Conservation (phyloP, 441 rosid species). For the Erysimum cheiri region DNA sequence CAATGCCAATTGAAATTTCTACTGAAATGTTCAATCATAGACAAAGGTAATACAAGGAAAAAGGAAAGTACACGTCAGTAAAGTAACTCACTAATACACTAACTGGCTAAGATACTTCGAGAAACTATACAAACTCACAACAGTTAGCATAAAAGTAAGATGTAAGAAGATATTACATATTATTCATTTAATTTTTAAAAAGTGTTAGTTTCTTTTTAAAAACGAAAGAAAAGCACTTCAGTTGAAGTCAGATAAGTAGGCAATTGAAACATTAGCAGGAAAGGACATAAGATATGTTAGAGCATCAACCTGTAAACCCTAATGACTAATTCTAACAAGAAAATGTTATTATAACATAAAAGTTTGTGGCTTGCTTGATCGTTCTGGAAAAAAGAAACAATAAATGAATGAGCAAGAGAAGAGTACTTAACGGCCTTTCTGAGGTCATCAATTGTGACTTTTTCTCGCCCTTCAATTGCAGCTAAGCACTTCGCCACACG, state of each 20-base stretch:
- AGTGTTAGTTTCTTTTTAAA: neutral
- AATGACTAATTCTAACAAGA: slow-evolving; percentile 6
- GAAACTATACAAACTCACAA: too few relatives aligned
- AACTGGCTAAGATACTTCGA: too few relatives aligned
- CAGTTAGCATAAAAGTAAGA: too few relatives aligned
- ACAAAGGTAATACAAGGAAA: neutral
- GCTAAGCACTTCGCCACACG: slow-evolving; percentile 97
- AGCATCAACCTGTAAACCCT: slow-evolving; percentile 10
- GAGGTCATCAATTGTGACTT: slow-evolving; percentile 93
- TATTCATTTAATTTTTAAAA: too few relatives aligned
- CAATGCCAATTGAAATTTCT: neutral
- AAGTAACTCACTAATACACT: neutral
- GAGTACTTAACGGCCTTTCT: slow-evolving; percentile 90
- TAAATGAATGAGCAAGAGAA: slow-evolving; percentile 36
- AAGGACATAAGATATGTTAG: neutral
- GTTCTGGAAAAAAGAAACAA: neutral
- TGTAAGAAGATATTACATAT: too few relatives aligned
- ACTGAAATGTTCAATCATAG: neutral
- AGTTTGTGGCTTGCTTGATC: slow-evolving; percentile 1
- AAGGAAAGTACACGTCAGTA: neutral
- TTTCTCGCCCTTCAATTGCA: slow-evolving; percentile 96
- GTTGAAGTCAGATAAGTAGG: slow-evolving; percentile 8
- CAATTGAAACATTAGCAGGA: neutral
- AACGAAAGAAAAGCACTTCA: slow-evolving; percentile 3
- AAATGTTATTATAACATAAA: slow-evolving; percentile 3